phyloP scores from a whole-genome alignment of 805 yeast genomes.

The Candida krabiensis region DNA sequence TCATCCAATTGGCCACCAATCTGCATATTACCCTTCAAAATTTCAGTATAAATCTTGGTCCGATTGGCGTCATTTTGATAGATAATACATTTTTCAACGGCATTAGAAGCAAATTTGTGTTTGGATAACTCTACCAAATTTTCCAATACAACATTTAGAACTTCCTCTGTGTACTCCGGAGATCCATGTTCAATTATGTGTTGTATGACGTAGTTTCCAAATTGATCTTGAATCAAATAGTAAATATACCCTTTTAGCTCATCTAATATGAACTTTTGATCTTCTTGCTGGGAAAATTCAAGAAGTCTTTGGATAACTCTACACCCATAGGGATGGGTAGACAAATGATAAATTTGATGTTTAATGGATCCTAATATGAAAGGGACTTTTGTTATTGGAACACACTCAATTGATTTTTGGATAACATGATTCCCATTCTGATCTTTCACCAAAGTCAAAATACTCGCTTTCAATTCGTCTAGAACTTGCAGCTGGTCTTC shows the following conservation, averaged over 20 bases:
- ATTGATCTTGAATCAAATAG: slow-evolving; percentile 88
- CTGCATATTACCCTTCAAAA: slow-evolving; percentile 52
- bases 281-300: slow-evolving; percentile 68
- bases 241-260: slow-evolving; percentile 74
- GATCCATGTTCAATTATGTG: slow-evolving; percentile 87
- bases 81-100: slow-evolving; percentile 89
- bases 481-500: slow-evolving; percentile 68
- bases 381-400: slow-evolving; percentile 67
- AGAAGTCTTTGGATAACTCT: slow-evolving; percentile 91
- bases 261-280: slow-evolving; percentile 64
- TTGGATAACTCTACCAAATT: slow-evolving; percentile 73
- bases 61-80: slow-evolving; percentile 68
- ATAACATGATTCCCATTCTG: slow-evolving; percentile 98
- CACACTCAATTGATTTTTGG: slow-evolving; percentile 87
- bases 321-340: slow-evolving; percentile 97
- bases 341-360: slow-evolving; percentile 74
- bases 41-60: slow-evolving; percentile 60
- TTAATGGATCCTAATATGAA: slow-evolving; percentile 73
- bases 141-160: slow-evolving; percentile 67
- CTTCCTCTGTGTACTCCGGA: slow-evolving; percentile 51
- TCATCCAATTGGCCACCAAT: slow-evolving; percentile 51
- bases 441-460: slow-evolving; percentile 77
- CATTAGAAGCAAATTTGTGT: slow-evolving; percentile 97
- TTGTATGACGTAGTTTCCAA: slow-evolving; percentile 97
- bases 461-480: slow-evolving; percentile 60